Evolutionary conservation across 495 filamentous ascomycete species (phyloP), one percentile per base, ranked within the genome.

Genomic region (Penicillium arizonense): DNA sequence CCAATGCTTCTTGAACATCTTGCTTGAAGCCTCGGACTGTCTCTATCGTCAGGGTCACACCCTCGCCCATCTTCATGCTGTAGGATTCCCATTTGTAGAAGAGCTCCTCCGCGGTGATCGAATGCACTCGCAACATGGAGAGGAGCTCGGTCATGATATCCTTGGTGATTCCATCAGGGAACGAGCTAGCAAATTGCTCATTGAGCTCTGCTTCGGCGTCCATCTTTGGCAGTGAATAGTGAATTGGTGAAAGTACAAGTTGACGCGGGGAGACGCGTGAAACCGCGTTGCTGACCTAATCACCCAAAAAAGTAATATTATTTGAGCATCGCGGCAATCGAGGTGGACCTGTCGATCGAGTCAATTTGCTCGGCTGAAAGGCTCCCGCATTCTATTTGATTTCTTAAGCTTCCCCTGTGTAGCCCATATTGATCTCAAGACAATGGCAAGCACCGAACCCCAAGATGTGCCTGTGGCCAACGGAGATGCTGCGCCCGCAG

Each of bases 71-170:
- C 73, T 92, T 96, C 58, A 98, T 87, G 64, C 85, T 87, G 76
- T 96, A 97, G 0, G 90, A 90, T 62, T 98, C 93, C 94, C 94
- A 98, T 81, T 97, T 96, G 82, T 85, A 97, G 66, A 87, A 96
- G 14, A 97, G 77, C 59, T 98, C 93, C 63, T 96, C 82, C 23
- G 82, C 76, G 26, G 80, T 75, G 50, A 96, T 79, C 16, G 80
- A 78, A 68, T 96, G 89, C 14, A 97, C 73, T 44, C 86, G 85
- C 67, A 94, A 80, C 57, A 96, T 95, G 24, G 88, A 91, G 60
- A 85, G 80, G 36, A 98, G 75, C 68, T 96, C 93, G 18, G 77
- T 71, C 35, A 87, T 70, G 42, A 96, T 78, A 69, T 96, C 90
- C 47, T 85, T 74, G 40, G 86, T 78, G 9, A 92, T 73, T 24